Evolutionary conservation across 192 early-diverging fungal genomes (phyloP).

Genomic region (Entomortierella chlamydospora): DNA sequence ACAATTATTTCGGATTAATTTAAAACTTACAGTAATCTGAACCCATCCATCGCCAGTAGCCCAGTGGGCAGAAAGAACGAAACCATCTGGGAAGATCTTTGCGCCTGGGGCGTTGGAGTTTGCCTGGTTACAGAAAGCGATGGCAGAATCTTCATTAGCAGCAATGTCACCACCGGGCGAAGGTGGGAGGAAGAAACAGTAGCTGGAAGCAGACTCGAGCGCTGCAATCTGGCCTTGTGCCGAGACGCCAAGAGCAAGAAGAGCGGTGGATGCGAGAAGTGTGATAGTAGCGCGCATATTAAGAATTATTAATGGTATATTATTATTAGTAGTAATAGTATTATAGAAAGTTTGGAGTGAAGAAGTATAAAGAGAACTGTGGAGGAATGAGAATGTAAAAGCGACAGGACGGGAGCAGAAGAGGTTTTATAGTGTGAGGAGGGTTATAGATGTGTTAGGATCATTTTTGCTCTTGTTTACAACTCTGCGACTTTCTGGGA

Average conservation of each 20-base stretch:
- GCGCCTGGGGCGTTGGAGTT: constrained; percentile 57
- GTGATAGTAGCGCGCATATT: constrained; percentile 12
- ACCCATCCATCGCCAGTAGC: constrained; percentile 55
- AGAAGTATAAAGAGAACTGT: background rate
- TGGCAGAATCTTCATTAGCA: constrained; percentile 57
- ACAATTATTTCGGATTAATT: no score
- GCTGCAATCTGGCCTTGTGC: constrained; percentile 44
- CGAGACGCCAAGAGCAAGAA: constrained; percentile 13
- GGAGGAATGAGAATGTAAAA: no score
- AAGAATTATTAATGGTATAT: no score
- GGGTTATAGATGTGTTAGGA: no score
- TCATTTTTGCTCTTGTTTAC: no score
- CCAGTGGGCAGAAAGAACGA: constrained; percentile 60
- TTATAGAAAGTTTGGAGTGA: background rate
- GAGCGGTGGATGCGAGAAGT: constrained; percentile 13
- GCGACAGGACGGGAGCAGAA: no score
- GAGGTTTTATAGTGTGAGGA: no score
- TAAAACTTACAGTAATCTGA: constrained; percentile 62
- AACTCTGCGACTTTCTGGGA: no score
- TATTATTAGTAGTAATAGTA: background rate
- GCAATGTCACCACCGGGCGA: constrained; percentile 50
- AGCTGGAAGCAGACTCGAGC: constrained; percentile 24
- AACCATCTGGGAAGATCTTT: constrained; percentile 53
- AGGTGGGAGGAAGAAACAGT: constrained; percentile 51
- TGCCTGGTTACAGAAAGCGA: constrained; percentile 58